A percentile compares a stretch with the other conserved stretches of the same genome.
These are phyloP conservation scores for Collybia mongolica DNA, from an alignment of 768 basidiomycete species.

Conservation along the genomic window DNA sequence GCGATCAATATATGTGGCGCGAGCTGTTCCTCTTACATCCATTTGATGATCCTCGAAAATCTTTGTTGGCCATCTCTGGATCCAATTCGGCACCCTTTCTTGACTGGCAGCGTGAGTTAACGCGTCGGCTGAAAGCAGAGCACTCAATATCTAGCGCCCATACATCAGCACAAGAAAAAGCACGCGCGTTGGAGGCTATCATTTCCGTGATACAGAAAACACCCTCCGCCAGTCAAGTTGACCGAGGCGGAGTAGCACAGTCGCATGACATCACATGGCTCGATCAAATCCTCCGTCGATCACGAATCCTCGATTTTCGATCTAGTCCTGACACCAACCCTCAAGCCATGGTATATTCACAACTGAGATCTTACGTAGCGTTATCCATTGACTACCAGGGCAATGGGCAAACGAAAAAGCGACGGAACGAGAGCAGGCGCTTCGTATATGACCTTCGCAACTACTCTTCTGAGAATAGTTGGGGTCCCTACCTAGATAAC, in stretches of 20 bases:
- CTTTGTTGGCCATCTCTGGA: conserved; percentile 3
- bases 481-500: conserved; percentile 55
- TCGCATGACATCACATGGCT: conserved; percentile 50
- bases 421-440: conserved; percentile 49
- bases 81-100: background rate
- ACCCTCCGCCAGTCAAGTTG: conserved; percentile 19
- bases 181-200: conserved; percentile 36
- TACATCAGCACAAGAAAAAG: conserved; percentile 21
- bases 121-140: conserved; percentile 41
- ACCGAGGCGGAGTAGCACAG: conserved; percentile 13
- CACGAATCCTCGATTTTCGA: conserved; percentile 30
- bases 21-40: conserved; percentile 54
- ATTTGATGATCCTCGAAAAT: conserved; percentile 65
- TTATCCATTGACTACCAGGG: conserved; percentile 35
- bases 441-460: conserved; percentile 66
- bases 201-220: conserved; percentile 37
- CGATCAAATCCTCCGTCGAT: conserved; percentile 35
- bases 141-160: conserved; percentile 15
- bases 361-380: conserved; percentile 48
- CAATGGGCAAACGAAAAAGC: conserved; percentile 22
- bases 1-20: conserved; percentile 68
- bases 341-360: conserved; percentile 26
- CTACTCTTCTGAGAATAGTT: conserved; percentile 47
- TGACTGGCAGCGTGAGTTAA: conserved; percentile 12
- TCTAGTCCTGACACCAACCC: conserved; percentile 5